Percentiles rank a stretch among this genome's conserved stretches.
Conservation (phyloP, 345 rosid species). For the Excoecaria agallocha region DNA sequence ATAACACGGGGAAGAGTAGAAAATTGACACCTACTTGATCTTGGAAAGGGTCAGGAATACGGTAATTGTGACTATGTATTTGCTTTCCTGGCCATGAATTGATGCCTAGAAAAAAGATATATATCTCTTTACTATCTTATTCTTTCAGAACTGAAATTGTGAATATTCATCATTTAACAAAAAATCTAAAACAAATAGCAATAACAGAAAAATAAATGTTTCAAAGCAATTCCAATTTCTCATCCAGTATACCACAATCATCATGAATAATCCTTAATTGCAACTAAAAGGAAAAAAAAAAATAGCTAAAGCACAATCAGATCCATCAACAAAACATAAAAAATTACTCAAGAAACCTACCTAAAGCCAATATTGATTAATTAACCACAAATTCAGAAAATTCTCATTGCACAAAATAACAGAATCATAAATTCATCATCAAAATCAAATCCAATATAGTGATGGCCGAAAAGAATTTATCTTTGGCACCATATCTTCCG, state of each 20-base stretch:
- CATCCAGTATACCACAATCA: not conserved
- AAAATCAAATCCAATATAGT: too few species aligned
- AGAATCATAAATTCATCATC: too few species aligned
- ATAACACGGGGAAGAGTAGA: slow-evolving; percentile 14
- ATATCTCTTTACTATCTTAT: not conserved
- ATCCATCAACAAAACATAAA: not conserved
- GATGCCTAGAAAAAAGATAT: slow-evolving; percentile 43
- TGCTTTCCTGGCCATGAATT: slow-evolving; percentile 85
- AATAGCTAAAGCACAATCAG: not conserved
- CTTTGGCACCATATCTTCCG: too few species aligned
- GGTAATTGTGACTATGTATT: slow-evolving; percentile 83
- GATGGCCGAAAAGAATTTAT: too few species aligned
- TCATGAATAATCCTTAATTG: not conserved
- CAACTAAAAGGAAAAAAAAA: not conserved
- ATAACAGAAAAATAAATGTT: not conserved
- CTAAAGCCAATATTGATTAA: too few species aligned
- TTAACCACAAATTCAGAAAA: too few species aligned
- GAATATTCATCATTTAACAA: not conserved
- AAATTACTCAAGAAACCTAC: too few species aligned
- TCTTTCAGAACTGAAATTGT: not conserved
- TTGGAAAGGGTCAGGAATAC: slow-evolving; percentile 56
- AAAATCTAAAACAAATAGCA: not conserved
- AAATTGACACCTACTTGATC: slow-evolving; percentile 53
- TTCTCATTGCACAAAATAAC: too few species aligned
- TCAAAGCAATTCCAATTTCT: not conserved